Percentiles rank a stretch among this genome's conserved stretches.
Evolutionary conservation across 2,329 filamentous ascomycete genomes (phyloP).

Genomic region (Fusarium subglutinans): DNA sequence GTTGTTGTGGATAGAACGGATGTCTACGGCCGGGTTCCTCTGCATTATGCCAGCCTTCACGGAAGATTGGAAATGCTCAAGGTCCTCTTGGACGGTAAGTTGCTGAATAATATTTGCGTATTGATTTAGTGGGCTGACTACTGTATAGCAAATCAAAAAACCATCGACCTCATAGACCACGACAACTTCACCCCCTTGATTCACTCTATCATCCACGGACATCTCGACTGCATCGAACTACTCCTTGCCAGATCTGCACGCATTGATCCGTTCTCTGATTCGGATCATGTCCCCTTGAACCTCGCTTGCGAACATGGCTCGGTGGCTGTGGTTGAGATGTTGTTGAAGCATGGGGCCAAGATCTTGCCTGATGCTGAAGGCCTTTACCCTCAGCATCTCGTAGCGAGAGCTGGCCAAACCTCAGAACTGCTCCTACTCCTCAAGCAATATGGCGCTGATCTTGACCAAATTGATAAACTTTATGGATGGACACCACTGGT

Average conservation of each 20-base stretch:
- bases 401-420: slow-evolving; percentile 86
- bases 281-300: slow-evolving; percentile 94
- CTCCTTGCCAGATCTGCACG: slow-evolving; percentile 82
- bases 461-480: slow-evolving; percentile 93
- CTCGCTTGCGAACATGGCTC: slow-evolving; percentile 95
- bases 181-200: slow-evolving; percentile 98
- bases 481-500: slow-evolving; percentile 98
- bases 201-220: slow-evolving; percentile 90
- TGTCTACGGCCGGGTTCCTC: slow-evolving; percentile 90
- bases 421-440: slow-evolving; percentile 82
- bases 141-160: slow-evolving; percentile 70
- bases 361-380: slow-evolving; percentile 96
- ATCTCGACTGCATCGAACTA: slow-evolving; percentile 80
- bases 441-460: slow-evolving; percentile 84
- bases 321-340: slow-evolving; percentile 81
- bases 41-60: slow-evolving; percentile 97
- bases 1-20: slow-evolving; percentile 85
- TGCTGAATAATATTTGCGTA: neutral
- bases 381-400: slow-evolving; percentile 94
- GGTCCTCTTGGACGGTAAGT: slow-evolving; percentile 71
- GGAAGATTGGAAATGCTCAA: slow-evolving; percentile 86
- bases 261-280: slow-evolving; percentile 84
- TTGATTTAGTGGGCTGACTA: slow-evolving; percentile 14
- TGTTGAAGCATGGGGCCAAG: slow-evolving; percentile 80
- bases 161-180: slow-evolving; percentile 89